Conservation (phyloP, 2,329 filamentous ascomycete genomes). For the Teratosphaeria viscida region DNA sequence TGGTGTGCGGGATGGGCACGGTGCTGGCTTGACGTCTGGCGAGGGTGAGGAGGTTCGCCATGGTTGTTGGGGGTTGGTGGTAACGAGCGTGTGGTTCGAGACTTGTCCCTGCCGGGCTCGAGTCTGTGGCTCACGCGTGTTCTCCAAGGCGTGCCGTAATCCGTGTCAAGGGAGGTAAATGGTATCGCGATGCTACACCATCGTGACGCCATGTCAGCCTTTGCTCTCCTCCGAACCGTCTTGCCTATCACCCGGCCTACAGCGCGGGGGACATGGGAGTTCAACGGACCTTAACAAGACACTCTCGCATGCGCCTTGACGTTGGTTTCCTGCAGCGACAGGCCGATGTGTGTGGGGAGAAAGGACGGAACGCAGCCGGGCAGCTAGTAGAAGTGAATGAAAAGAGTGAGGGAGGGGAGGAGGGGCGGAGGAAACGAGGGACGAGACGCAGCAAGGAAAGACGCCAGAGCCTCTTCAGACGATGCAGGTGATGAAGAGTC, state of each 20-base stretch:
- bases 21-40: slow-evolving; percentile 40
- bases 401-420: slow-evolving; percentile 15
- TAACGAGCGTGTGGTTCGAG: neutral
- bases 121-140: neutral
- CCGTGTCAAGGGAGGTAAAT: neutral
- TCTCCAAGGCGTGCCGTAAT: neutral
- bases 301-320: neutral
- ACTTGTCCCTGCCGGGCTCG: too few species aligned
- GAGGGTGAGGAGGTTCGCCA: slow-evolving; percentile 36
- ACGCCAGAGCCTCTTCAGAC: neutral
- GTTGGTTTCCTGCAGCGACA: neutral
- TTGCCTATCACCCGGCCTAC: neutral
- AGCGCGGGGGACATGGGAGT: neutral
- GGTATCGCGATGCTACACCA: neutral
- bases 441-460: neutral
- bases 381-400: slow-evolving; percentile 52
- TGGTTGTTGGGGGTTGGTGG: slow-evolving; percentile 11
- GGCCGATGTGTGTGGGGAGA: neutral
- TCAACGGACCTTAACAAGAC: neutral
- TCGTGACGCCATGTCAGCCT: neutral
- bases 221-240: neutral
- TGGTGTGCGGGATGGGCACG: slow-evolving; percentile 45
- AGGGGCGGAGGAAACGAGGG: neutral
- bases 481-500: neutral
- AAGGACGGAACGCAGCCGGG: slow-evolving; percentile 30